Percentiles rank a stretch among this genome's conserved stretches.
phyloP scores from a whole-genome alignment of 345 rosid genomes.

The Luvunga scandens region DNA sequence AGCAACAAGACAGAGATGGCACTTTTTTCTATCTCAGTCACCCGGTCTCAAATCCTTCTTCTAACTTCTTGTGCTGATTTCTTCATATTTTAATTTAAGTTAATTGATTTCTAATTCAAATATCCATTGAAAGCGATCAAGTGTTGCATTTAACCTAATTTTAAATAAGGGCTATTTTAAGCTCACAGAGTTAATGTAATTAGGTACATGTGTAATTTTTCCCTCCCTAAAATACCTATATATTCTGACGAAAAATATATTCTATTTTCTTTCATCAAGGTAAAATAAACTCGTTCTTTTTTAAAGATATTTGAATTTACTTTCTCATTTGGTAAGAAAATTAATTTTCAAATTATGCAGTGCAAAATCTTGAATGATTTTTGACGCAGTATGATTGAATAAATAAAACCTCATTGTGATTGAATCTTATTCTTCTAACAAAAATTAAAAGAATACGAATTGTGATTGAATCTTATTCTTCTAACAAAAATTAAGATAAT shows the following conservation, averaged over 20 bases:
- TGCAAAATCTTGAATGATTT: background rate
- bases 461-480: background rate
- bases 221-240: accelerated
- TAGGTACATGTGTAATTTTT: too few species aligned
- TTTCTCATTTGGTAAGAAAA: too few species aligned
- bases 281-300: background rate
- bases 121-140: background rate
- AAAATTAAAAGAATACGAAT: background rate
- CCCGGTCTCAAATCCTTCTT: background rate
- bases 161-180: too few species aligned
- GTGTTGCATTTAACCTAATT: too few species aligned
- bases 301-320: too few species aligned
- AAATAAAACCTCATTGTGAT: background rate
- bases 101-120: background rate
- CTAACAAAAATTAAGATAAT: background rate
- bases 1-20: slow-evolving; percentile 20
- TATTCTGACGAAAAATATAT: too few species aligned
- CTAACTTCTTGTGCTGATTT: background rate
- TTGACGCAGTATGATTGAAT: background rate
- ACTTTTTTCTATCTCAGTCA: slow-evolving; percentile 24
- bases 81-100: background rate
- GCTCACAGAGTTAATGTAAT: too few species aligned
- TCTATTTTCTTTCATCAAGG: background rate
- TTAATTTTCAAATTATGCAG: too few species aligned
- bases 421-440: background rate